Evolutionary conservation across 108 stramenopile species (phyloP).

Genomic region (Pseudonitzschia multiseries): DNA sequence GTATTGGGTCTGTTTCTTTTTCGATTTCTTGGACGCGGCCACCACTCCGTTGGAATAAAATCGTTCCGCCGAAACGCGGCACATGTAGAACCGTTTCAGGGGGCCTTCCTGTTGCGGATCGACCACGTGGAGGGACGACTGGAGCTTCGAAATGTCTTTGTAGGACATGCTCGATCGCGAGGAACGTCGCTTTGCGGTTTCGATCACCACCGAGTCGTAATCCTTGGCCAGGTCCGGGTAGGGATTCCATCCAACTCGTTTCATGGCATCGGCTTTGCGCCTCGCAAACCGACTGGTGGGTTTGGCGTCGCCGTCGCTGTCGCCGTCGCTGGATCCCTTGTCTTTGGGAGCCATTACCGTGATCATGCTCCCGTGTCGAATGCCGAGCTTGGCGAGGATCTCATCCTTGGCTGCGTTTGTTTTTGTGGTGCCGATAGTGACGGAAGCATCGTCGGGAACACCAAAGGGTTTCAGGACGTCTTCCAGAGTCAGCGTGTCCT

Average conservation of each 20-base stretch:
- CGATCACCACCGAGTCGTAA: slow-evolving; percentile 45
- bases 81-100: slow-evolving; percentile 75
- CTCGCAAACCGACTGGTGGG: neutral
- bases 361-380: slow-evolving; percentile 74
- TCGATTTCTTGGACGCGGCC: slow-evolving; percentile 22
- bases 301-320: neutral
- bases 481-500: slow-evolving; percentile 36
- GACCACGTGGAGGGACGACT: slow-evolving; percentile 64
- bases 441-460: slow-evolving; percentile 3
- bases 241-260: slow-evolving; percentile 54
- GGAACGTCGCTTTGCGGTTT: slow-evolving; percentile 46
- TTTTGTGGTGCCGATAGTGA: slow-evolving; percentile 3
- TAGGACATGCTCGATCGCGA: slow-evolving; percentile 53
- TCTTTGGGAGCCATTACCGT: slow-evolving; percentile 41
- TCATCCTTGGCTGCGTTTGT: neutral
- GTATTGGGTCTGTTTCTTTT: neutral
- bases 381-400: slow-evolving; percentile 35
- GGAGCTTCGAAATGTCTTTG: slow-evolving; percentile 60
- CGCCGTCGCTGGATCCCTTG: neutral
- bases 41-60: slow-evolving; percentile 64
- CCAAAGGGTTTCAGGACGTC: slow-evolving; percentile 31
- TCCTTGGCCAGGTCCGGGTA: slow-evolving; percentile 86
- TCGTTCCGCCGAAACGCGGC: slow-evolving; percentile 64
- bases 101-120: slow-evolving; percentile 73
- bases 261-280: slow-evolving; percentile 14